phyloP scores from a whole-genome alignment of 2,329 filamentous ascomycete genomes.

The Teratosphaeria pseudoeucalypti region DNA sequence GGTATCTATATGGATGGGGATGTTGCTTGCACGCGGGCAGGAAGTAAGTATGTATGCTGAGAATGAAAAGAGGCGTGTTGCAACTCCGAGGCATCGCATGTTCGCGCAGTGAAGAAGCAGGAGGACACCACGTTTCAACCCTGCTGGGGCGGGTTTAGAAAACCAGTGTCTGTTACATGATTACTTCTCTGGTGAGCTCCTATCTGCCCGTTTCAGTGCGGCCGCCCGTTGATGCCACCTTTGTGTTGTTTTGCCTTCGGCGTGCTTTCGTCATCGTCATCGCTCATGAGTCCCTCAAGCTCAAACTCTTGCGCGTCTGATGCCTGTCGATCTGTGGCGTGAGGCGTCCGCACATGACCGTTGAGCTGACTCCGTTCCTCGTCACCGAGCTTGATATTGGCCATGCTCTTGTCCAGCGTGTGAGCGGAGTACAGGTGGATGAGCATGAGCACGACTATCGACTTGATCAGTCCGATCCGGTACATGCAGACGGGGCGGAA shows the following conservation, averaged over 20 bases:
- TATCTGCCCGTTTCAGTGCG: neutral
- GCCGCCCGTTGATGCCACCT: neutral
- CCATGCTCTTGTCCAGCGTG: constrained; percentile 30
- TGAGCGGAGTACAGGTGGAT: constrained; percentile 70
- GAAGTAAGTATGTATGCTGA: neutral
- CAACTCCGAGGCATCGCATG: neutral
- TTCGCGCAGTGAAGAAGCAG: neutral
- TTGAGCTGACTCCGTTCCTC: constrained; percentile 25
- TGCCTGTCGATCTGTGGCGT: constrained; percentile 44
- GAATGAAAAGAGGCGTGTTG: neutral
- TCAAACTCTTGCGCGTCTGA: constrained; percentile 88
- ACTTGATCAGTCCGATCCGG: neutral
- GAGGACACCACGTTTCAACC: neutral
- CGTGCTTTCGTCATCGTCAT: constrained; percentile 56
- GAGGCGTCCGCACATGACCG: constrained; percentile 31
- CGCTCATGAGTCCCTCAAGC: constrained; percentile 78
- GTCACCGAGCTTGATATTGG: constrained; percentile 22
- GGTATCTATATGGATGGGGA: neutral
- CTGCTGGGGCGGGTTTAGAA: neutral
- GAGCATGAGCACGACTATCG: constrained; percentile 66
- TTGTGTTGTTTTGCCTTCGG: neutral
- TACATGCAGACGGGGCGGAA: constrained; percentile 7
- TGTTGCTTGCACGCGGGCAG: neutral
- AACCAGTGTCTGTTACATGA: neutral
- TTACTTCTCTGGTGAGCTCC: neutral